These are phyloP conservation scores for Hyaloscypha finlandica DNA, from an alignment of 495 filamentous ascomycete genomes.

Conservation along the genomic window DNA sequence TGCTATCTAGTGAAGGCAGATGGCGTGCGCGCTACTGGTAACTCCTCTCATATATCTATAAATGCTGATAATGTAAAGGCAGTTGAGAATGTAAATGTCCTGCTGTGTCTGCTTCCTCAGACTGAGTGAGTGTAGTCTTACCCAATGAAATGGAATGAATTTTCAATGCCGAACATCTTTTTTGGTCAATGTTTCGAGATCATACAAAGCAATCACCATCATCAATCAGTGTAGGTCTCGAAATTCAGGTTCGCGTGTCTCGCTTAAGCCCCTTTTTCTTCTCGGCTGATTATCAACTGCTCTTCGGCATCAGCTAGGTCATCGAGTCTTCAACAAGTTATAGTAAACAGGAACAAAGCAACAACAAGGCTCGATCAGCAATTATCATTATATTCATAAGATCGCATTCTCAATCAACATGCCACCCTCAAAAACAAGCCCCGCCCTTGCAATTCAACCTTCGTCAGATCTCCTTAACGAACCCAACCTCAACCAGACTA, in stretches of 20 bases:
- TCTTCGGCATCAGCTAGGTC: no score
- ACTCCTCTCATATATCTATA: no score
- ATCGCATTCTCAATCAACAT: neutral
- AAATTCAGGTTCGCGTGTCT: neutral
- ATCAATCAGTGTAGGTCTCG: neutral
- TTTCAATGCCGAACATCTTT: neutral
- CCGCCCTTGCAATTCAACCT: neutral
- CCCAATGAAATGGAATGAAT: neutral
- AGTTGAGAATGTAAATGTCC: no score
- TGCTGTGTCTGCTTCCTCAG: neutral
- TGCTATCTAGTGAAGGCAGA: neutral
- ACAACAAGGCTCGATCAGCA: neutral
- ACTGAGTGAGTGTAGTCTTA: neutral
- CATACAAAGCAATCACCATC: neutral
- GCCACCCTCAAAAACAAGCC: neutral
- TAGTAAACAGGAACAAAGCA: neutral
- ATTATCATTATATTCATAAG: neutral
- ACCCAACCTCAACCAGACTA: slow-evolving; percentile 67
- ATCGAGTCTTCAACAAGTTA: no score
- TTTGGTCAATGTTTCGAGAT: neutral
- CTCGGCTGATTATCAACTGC: neutral
- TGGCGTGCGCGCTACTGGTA: neutral
- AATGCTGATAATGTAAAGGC: no score
- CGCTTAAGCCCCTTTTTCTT: neutral
- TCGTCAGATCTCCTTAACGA: slow-evolving; percentile 62